phyloP scores from a whole-genome alignment of 441 rosid genomes.

The Pelargonium fulgidum region DNA sequence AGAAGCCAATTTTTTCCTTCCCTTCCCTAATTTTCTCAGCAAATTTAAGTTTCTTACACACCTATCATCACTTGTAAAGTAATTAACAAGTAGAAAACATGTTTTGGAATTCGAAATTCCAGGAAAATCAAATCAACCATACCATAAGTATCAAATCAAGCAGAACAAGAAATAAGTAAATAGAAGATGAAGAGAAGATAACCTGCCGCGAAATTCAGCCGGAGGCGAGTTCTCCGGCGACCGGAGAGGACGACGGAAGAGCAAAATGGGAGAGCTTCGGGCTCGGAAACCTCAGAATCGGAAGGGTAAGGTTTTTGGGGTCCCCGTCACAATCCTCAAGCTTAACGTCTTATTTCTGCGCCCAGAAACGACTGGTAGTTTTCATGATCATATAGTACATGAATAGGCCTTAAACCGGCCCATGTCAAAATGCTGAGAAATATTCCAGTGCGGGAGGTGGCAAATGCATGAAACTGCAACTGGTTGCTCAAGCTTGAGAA shows the following conservation, averaged over 20 bases:
- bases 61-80: not conserved
- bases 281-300: not conserved
- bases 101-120: not conserved
- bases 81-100: not conserved
- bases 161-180: not conserved
- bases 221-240: conserved; percentile 6
- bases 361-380: too few species aligned
- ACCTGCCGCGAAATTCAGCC: conserved; percentile 6
- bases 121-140: not conserved
- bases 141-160: not conserved
- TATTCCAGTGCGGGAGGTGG: too few species aligned
- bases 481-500: not conserved
- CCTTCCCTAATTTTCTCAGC: conserved; percentile 3
- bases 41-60: not conserved
- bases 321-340: too few species aligned
- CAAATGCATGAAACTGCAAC: too few species aligned
- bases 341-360: too few species aligned
- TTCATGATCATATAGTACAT: too few species aligned
- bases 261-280: not conserved
- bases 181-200: not conserved
- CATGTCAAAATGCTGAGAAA: too few species aligned
- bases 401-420: too few species aligned
- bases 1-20: not conserved
- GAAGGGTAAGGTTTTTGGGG: conserved; percentile 18
- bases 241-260: not conserved